A percentile compares a stretch with the other conserved stretches of the same genome.
phyloP scores from a whole-genome alignment of 208 protist genomes.

The Tritrichomonas foetus region DNA sequence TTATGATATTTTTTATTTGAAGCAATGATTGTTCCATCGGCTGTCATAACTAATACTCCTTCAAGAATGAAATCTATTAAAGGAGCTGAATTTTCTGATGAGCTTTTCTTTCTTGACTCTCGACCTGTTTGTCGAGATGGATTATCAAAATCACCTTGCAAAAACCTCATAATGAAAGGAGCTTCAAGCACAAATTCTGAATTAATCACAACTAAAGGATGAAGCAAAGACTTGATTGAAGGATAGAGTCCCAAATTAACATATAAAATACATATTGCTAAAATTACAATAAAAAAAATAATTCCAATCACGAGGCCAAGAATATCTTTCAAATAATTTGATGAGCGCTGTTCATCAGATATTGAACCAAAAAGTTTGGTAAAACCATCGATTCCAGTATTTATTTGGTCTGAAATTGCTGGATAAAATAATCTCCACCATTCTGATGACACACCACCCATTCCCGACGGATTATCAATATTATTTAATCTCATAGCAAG shows the following conservation, averaged over 20 bases:
- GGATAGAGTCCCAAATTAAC: neutral
- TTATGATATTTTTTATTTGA: conserved; percentile 27
- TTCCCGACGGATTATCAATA: no score
- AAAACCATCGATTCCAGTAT: neutral
- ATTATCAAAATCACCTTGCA: neutral
- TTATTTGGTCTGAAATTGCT: neutral
- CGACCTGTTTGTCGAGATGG: neutral
- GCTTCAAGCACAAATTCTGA: neutral
- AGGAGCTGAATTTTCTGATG: neutral
- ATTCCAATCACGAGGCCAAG: neutral
- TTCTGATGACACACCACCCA: neutral
- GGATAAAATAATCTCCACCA: neutral
- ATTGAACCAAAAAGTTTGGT: neutral
- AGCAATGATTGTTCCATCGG: conserved; percentile 12
- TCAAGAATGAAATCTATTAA: neutral
- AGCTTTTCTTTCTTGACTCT: no score
- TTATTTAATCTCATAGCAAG: neutral
- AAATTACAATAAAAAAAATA: neutral
- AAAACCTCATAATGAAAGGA: neutral
- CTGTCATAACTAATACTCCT: conserved; percentile 3
- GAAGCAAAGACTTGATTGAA: neutral
- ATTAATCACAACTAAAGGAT: neutral
- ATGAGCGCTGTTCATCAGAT: neutral
- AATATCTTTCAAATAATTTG: neutral
- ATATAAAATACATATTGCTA: neutral